phyloP scores from a whole-genome alignment of 257 asterid species.

The Penstemon newberryi region DNA sequence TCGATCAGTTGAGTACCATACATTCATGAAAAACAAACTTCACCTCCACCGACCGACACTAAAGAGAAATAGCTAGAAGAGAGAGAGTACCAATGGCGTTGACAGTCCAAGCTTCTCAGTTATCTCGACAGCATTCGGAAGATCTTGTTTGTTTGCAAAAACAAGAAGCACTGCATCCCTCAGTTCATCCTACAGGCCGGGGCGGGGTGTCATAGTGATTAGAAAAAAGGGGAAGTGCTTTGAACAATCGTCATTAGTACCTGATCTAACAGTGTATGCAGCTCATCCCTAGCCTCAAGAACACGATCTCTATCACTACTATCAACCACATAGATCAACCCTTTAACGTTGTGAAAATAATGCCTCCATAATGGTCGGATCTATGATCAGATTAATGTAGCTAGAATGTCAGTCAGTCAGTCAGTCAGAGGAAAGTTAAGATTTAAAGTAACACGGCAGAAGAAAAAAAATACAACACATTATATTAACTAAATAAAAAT shows the following conservation, averaged over 20 bases:
- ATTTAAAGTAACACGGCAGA: too few species aligned
- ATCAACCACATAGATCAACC: conserved; percentile 27
- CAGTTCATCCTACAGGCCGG: conserved; percentile 46
- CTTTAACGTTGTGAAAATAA: conserved; percentile 21
- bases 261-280: conserved; percentile 19
- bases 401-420: too few species aligned
- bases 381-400: neutral
- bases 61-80: too few species aligned
- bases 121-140: conserved; percentile 72
- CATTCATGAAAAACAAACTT: too few species aligned
- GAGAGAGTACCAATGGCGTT: conserved; percentile 54
- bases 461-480: too few species aligned
- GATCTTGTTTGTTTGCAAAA: conserved; percentile 72
- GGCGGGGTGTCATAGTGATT: neutral
- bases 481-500: too few species aligned
- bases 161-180: conserved; percentile 77
- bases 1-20: too few species aligned
- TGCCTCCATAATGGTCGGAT: conserved; percentile 20
- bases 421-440: too few species aligned
- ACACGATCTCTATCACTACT: conserved; percentile 23
- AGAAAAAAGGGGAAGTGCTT: neutral
- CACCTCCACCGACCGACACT: too few species aligned
- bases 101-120: conserved; percentile 77
- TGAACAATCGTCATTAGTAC: neutral
- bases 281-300: conserved; percentile 28